Base-by-base conservation (phyloP, 1,284 basidiomycete species). In the Cystobasidium sp. region DNA sequence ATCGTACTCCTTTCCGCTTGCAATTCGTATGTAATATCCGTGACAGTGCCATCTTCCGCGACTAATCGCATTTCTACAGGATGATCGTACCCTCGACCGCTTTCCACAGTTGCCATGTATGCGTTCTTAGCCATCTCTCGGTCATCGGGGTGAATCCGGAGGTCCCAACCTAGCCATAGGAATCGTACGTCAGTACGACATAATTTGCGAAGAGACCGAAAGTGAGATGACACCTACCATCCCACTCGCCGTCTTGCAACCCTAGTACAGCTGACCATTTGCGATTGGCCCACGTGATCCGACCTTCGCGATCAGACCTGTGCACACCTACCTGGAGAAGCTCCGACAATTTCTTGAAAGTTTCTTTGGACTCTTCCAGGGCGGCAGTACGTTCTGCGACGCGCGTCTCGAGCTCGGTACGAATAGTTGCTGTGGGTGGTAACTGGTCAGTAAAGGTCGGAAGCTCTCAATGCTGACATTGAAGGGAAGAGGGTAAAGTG, bases 301-400 rank as follows among this genome's bases (percentile, higher is more conserved):
- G 39, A 20, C 78, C 78, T 10, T 67, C 56, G 0, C 62, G 46
- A 52, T 77, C 69, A 43, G 76, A 75, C 52, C 76, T 73, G 49
- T 79, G 72, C 43, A 80, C 78, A 14, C 80, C 80, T 53, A 80
- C 79, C 16, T 79, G 80, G 8, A 77, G 75, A 20, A 80, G 76
- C 47, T 77, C 76, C 0, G 76, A 78, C 5, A 80, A 65, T 4
- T 77, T 75, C 56, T 77, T 76, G 75, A 79, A 80, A 14, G 76
- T 76, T 55, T 78, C 69, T 61, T 79, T 78, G 31, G 70, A 76
- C 31, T 81, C 79, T 59, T 76, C 77, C 4, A 81, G 71, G 1
- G 78, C 77, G 7, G 76, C 69, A 6, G 80, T 81, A 1, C 80
- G 76, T 49, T 78, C 78, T 4, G 75, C 71, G 41, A 81, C 80